Base-by-base conservation (phyloP, 2,329 filamentous ascomycete species). In the Colletotrichum camelliae region DNA sequence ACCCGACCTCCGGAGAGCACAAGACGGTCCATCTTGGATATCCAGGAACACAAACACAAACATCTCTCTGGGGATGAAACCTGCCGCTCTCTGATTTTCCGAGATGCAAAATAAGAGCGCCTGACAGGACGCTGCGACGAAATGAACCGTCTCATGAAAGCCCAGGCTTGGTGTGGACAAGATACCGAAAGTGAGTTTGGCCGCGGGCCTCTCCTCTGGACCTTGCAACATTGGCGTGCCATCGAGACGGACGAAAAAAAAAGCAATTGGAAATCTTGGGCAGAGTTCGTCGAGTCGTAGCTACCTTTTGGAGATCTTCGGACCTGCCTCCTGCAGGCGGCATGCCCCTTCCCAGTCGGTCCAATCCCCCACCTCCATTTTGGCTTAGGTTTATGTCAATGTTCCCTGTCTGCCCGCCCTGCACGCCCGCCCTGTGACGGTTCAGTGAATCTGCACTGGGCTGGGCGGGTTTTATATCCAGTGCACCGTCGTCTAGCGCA, bases 381-480 rank as follows among this genome's bases (percentile, higher is more conserved):
- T 55, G 37, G 37, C 35, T 35, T 33, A 29, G 58, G n/a, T 21
- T 21, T 58, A 58, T 70, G 43, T 33, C 33, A 64, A 67, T 18
- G 71, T 64, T 48, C 43, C 58, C 27, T 43, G 43, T 52, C 43
- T 60, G 16, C 55, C 35, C 52, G 55, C 64, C 70, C 58, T 73
- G 71, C 66, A 70, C 31, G 33, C 27, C 55, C 57, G 71, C 67
- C 67, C 67, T 70, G 71, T 74, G 71, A 70, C 66, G 57, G 57
- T 31, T 70, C 33, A 57, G 55, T 66, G 43, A 65, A 39, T 70
- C 57, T 57, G 43, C 67, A 74, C 39, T 52, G 43, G 43, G 43
- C n/a, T 65, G n/a, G 58, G 71, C 58, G 48, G 57, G 18, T 33
- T 70, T 33, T n/a, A 52, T 12, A 13, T 52, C 18, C 43, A 52